phyloP scores from a whole-genome alignment of 73 alveolate species.

The Breviolum minutum region DNA sequence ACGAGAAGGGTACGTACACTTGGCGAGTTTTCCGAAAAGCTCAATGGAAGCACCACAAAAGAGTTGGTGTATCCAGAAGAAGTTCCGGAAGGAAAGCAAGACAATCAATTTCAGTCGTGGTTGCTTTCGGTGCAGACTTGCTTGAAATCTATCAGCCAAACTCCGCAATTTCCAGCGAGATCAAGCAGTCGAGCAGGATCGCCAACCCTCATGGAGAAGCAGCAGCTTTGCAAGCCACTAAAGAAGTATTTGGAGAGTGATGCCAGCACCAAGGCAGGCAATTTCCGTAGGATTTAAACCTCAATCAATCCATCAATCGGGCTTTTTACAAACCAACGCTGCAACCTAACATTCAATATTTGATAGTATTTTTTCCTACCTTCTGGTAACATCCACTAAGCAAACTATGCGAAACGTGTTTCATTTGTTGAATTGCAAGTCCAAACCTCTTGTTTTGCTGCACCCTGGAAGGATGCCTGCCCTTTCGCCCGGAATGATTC shows the following conservation, averaged over 20 bases:
- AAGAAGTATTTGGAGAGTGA: slow-evolving; percentile 31
- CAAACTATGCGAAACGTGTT: too few species aligned
- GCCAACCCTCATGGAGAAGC: slow-evolving; percentile 18
- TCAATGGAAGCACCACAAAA: not conserved
- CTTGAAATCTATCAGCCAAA: slow-evolving; percentile 3
- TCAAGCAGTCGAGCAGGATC: slow-evolving; percentile 31
- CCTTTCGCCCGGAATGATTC: slow-evolving; percentile 53
- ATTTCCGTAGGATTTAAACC: not conserved
- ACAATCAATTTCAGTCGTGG: slow-evolving; percentile 5
- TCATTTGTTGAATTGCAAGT: too few species aligned
- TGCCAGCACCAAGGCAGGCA: not conserved
- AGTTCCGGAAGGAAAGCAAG: not conserved
- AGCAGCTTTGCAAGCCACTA: slow-evolving; percentile 1
- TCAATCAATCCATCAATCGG: not conserved
- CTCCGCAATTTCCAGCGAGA: not conserved
- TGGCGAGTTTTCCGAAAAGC: slow-evolving; percentile 20
- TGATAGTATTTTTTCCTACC: too few species aligned
- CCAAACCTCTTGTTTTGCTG: not conserved
- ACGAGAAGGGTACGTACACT: not conserved
- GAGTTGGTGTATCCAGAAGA: slow-evolving; percentile 29
- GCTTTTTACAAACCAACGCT: too few species aligned
- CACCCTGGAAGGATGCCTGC: slow-evolving; percentile 18
- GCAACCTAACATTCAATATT: too few species aligned
- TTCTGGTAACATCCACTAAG: too few species aligned
- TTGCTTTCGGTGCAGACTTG: slow-evolving; percentile 24